Conservation (phyloP, 441 rosid genomes). For the Erodium trifolium region DNA sequence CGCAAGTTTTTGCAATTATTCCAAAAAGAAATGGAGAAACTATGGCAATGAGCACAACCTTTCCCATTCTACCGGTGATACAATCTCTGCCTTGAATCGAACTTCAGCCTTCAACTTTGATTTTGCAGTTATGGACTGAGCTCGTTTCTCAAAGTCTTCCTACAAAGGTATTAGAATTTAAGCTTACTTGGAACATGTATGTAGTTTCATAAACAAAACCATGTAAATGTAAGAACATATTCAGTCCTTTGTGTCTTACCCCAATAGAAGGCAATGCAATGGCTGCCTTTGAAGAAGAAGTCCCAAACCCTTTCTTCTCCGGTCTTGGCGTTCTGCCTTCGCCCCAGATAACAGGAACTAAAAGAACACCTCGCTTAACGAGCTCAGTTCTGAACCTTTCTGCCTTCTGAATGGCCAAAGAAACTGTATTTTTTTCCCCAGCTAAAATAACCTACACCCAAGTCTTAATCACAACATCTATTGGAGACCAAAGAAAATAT, state of each 20-base stretch:
- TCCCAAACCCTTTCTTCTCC: constrained; percentile 82
- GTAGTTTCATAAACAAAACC: constrained; percentile 9
- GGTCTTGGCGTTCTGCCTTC: constrained; percentile 44
- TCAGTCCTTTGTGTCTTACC: constrained; percentile 33
- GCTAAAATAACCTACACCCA: constrained; percentile 72
- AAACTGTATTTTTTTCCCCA: constrained; percentile 64
- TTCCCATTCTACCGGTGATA: constrained; percentile 83
- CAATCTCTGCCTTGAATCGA: constrained; percentile 62
- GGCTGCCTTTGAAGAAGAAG: constrained; percentile 28
- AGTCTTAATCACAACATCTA: constrained; percentile 16
- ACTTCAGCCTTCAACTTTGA: constrained; percentile 86
- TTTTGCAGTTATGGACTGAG: constrained; percentile 66
- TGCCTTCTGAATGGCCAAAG: constrained; percentile 59
- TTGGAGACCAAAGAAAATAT: not conserved
- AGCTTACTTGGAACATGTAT: constrained; percentile 14
- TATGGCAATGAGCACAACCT: constrained; percentile 44
- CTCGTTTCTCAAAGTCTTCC: constrained; percentile 81
- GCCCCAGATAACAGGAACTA: constrained; percentile 79
- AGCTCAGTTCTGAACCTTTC: constrained; percentile 88
- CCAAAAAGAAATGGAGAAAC: not conserved
- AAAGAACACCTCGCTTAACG: constrained; percentile 70
- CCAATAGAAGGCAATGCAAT: constrained; percentile 78
- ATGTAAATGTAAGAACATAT: not conserved
- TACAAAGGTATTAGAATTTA: constrained; percentile 18
- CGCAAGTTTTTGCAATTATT: too few species aligned